Base-by-base conservation (phyloP, 1,284 basidiomycete genomes). In the Puccinia polysora region DNA sequence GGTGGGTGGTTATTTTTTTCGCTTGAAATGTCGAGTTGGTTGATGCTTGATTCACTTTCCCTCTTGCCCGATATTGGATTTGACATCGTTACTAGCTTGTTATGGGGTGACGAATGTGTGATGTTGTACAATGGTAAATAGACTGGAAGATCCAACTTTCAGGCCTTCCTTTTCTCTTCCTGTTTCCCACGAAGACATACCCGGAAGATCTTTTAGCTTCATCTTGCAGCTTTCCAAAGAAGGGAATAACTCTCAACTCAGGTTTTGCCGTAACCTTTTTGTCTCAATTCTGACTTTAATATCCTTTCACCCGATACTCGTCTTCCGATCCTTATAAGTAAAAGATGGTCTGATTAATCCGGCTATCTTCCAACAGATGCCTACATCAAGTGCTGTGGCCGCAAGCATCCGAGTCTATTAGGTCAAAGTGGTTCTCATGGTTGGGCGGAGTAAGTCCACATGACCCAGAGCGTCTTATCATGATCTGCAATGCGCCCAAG, bases 351-450 rank as follows among this genome's bases (percentile, higher is more conserved):
- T n/a, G n/a, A n/a, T n/a, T n/a, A n/a, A n/a, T n/a, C n/a, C n/a
- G n/a, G n/a, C n/a, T n/a, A n/a, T n/a, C n/a, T n/a, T n/a, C n/a
- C n/a, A n/a, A 40, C 43, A 70, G 67, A 70, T 70, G 67, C 67
- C 30, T 74, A 74, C 23, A 65, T 73, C 18, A 56, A 59, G 49
- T 74, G 74, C 10, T 75, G 75, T 10, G 68, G 71, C 0, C 20
- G 43, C 30, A 77, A 77, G 34, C 76, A 77, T 56, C 76, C 76
- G 0, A 70, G 38, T 4, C 64, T 77, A 12, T 67, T 77, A 43
- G 76, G 76, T 2, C 40, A 71, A 10, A 60, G 74, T 2, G 74
- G 73, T 6, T 47, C 65, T 50, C 56, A 65, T n/a, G 75, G 76
- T 18, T 77, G 76, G 76, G 71, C 68, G 6, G 75, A 77, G 55